Base-by-base conservation (phyloP, 805 yeast species). In the Myxozyma vanderwaltii region DNA sequence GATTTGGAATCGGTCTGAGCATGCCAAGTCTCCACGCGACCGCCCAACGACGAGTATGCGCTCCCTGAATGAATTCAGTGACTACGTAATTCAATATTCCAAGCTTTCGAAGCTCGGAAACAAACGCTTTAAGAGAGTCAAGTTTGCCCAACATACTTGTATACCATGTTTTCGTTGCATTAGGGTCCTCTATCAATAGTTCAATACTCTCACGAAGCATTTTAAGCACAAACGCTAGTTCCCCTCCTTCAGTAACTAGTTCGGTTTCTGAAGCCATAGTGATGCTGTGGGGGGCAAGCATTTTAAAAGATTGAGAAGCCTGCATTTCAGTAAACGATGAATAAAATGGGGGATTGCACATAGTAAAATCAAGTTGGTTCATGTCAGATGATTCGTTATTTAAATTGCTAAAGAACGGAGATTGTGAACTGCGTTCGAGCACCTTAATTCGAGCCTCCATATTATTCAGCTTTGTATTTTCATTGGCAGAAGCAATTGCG, bases 291-390 rank as follows among this genome's bases (percentile, higher is more conserved):
- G 70, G 63, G 4, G 63, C 35, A 2, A 6, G 13, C 4, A 44
- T 29, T 61, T 80, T 81, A 3, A 38, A n/a, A 1, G 43, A 41
- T 7, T 54, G 41, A 15, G 68, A 67, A 2, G 48, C 39, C 3
- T 59, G 52, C 65, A 78, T 59, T 45, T 79, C 83, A 0, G 66
- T 69, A 0, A 26, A 10, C 0, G 79, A 73, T 1, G 64, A 55
- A 64, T 80, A 81, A 63, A 81, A 81, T 1, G 85, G 85, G 2
- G 85, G 85, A 63, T 81, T 81, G 66, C 85, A 81, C 67, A 82
- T 73, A 4, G 75, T 71, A 57, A 80, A 75, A 33, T 57, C 59
- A 24, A 63, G 13, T 8, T 12, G 17, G 12, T 38, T 17, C 17
- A 13, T 45, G n/a, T 27, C 17, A 15, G 23, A 24, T 4, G 33